These are phyloP conservation scores for Trichoderma erinaceum DNA, from an alignment of 495 filamentous ascomycete genomes.

Conservation along the genomic window DNA sequence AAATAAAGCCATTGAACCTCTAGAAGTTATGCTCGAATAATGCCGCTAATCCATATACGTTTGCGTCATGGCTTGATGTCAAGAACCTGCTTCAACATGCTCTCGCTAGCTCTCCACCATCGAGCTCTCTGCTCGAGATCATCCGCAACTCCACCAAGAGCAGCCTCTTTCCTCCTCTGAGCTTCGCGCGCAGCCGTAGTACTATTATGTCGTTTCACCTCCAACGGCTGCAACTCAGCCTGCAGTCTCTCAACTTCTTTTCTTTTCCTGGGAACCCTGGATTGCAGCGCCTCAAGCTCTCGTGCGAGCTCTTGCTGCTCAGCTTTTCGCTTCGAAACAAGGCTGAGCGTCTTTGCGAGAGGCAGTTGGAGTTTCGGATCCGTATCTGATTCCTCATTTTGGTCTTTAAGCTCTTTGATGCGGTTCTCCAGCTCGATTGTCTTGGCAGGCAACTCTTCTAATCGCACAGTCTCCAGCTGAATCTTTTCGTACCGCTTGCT, in stretches of 20 bases:
- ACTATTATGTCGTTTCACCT: conserved; percentile 61
- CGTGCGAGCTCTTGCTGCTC: conserved; percentile 60
- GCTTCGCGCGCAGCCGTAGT: conserved; percentile 72
- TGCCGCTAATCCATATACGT: neutral
- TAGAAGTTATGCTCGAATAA: neutral
- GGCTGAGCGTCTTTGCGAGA: conserved; percentile 50
- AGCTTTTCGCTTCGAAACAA: conserved; percentile 54
- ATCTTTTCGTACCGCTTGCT: conserved; percentile 54
- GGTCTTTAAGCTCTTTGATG: conserved; percentile 48
- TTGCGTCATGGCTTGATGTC: conserved; percentile 21
- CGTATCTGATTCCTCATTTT: conserved; percentile 29
- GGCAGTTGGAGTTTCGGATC: conserved; percentile 47
- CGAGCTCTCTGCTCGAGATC: conserved; percentile 76
- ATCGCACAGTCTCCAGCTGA: conserved; percentile 51
- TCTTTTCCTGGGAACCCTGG: conserved; percentile 61
- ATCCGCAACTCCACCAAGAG: conserved; percentile 59
- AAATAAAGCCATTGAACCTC: neutral
- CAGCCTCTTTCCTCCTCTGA: conserved; percentile 65
- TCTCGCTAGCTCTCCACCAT: conserved; percentile 72
- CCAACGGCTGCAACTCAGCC: conserved; percentile 63
- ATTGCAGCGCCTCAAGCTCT: conserved; percentile 59
- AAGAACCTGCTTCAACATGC: conserved; percentile 60
- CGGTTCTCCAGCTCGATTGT: conserved; percentile 56
- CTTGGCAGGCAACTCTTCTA: conserved; percentile 55
- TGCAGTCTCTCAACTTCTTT: conserved; percentile 66